Base-by-base conservation (phyloP, 169 alveolate genomes). In the Eimeria mitis region DNA sequence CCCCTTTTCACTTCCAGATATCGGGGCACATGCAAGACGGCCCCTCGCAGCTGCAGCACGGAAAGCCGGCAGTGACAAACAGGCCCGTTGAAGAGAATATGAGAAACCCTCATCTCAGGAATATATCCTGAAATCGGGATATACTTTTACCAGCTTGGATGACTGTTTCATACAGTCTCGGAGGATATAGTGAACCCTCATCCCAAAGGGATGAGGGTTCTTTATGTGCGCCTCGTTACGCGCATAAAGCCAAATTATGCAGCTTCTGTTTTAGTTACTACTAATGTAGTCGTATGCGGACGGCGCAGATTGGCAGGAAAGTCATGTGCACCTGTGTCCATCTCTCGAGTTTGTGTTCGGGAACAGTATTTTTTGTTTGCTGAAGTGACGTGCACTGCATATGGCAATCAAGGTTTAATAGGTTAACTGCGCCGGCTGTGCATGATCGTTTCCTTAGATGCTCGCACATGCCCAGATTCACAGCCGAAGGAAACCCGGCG, bases 11-110 rank as follows among this genome's bases (percentile, higher is more conserved):
- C 44, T 68, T 42, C 76, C 76, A 31, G 76, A 68, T 68, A 68
- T 68, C 76, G 76, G 76, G 76, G 76, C 28, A 68, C 47, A 31
- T n/a, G 76, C 76, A 68, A 68, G 76, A 31, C 76, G 76, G 76
- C 76, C 76, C 31, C 9, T 68, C 31, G 76, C 76, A 68, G 19
- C 76, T 68, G 76, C 76, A 68, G 16, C 23, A 31, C 42, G 25
- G 44, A 31, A 47, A 3, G 76, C 42, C 76, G 76, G 21, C 19
- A 47, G 76, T 31, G 76, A 11, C 47, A 68, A 25, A n/a, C 9
- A 28, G 19, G 31, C 9, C 16, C 5, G 76, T 31, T 68, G 44
- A 21, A 68, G 1, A 13, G 44, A 11, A 68, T n/a, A 13, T 68
- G 47, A 28, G 23, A 1, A 28, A 5, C 2, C 7, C 23, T 1